Evolutionary conservation across 1,284 basidiomycete species (phyloP), one percentile per base, ranked within the genome.

Genomic region (Volvariella surrecta): DNA sequence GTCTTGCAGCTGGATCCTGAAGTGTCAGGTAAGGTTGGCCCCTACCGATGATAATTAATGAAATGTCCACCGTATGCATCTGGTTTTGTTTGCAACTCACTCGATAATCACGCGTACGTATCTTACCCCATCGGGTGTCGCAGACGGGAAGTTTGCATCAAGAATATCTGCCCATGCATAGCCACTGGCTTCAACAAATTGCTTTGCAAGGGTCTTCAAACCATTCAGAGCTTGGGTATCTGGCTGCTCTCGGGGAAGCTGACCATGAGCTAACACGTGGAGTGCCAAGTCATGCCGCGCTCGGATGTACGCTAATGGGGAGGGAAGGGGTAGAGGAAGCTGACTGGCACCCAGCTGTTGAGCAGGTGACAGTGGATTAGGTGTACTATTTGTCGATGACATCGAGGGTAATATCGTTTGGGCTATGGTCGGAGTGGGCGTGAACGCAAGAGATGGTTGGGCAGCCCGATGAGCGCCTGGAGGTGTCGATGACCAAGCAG

Each of bases 161-260:
- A 82, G 62, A 35, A 80, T 64, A 35, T 65, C 45, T 4, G 84
- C 82, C 82, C 82, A 88, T 10, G 60, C 45, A 60, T 73, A 83
- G 11, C 81, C 79, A 46, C 67, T 59, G 13, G 52, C 56, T 45
- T 73, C 60, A 15, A 71, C 52, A 16, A 57, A 50, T 32, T 54
- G 53, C 20, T 58, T 55, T 37, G 62, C 62, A 13, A 54, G 46
- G 28, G 47, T 52, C 43, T 55, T 63, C 49, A 46, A 31, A 16
- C 42, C 42, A 1, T 50, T 49, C 9, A 53, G 42, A 19, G 56
- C n/a, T 15, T 15, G 34, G 34, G 6, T 15, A 8, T 15, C n/a
- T 8, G 4, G 13, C n/a, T 4, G 34, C 4, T n/a, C 34, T 28
- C 24, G 24, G n/a, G 34, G 13, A 8, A 35, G 34, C n/a, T 35